Percentiles rank a stretch among this genome's conserved stretches.
phyloP scores from a whole-genome alignment of 1,139 yeast genomes.

The Yamadazyma pseudoaaseri region DNA sequence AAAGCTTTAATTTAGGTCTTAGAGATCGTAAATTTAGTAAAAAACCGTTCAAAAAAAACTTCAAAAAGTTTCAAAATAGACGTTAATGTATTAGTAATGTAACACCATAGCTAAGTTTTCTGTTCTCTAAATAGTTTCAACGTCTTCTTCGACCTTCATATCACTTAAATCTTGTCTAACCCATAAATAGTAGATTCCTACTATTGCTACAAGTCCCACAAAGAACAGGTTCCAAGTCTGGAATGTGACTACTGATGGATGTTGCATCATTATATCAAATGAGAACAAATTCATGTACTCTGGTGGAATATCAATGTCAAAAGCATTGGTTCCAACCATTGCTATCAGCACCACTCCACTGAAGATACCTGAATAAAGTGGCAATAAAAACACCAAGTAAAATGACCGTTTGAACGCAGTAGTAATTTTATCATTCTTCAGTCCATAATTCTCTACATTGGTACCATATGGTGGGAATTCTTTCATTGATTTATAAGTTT shows the following conservation, averaged over 20 bases:
- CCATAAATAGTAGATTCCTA: constrained; percentile 1
- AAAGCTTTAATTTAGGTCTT: constrained; percentile 23
- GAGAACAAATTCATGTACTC: constrained; percentile 2
- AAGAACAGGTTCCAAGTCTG: constrained; percentile 3
- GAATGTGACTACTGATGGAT: constrained; percentile 1
- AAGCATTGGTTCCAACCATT: background rate
- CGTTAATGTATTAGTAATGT: constrained; percentile 1
- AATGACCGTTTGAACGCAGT: constrained; percentile 31
- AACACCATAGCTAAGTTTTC: no score
- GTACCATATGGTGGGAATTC: constrained; percentile 30
- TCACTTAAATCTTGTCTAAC: background rate
- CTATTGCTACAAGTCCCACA: constrained; percentile 3
- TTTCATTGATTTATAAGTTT: constrained; percentile 28
- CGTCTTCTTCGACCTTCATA: background rate
- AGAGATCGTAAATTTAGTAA: constrained; percentile 17
- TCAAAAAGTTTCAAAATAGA: constrained; percentile 7
- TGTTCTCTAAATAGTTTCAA: no score
- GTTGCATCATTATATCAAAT: constrained; percentile 4
- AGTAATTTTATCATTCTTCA: constrained; percentile 20
- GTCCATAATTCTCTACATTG: constrained; percentile 18
- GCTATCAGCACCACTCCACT: constrained; percentile 4
- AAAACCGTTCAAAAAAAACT: constrained; percentile 14
- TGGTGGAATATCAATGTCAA: constrained; percentile 4
- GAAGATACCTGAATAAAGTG: constrained; percentile 18
- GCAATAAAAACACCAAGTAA: constrained; percentile 28